phyloP scores from a whole-genome alignment of 371 early-diverging fungal genomes.

The Nematocida minor region DNA sequence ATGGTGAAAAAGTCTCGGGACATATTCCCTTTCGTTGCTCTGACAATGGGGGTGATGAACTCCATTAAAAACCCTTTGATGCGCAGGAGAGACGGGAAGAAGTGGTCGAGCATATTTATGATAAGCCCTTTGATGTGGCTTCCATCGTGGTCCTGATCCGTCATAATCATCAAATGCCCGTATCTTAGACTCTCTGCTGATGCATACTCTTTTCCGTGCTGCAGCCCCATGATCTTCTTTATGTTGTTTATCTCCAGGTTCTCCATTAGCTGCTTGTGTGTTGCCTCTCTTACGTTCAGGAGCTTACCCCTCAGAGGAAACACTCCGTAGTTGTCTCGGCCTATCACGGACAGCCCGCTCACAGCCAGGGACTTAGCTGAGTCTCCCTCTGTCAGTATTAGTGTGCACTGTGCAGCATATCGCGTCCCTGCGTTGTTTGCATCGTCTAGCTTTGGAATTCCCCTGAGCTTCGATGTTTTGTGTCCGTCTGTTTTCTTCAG shows the following conservation, averaged over 20 bases:
- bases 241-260: slow-evolving; percentile 83
- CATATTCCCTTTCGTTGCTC: slow-evolving; percentile 65
- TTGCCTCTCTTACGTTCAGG: slow-evolving; percentile 91
- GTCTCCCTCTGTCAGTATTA: slow-evolving; percentile 98
- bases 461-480: slow-evolving; percentile 69
- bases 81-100: slow-evolving; percentile 85
- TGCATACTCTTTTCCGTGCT: slow-evolving; percentile 77
- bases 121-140: slow-evolving; percentile 97
- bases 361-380: slow-evolving; percentile 94
- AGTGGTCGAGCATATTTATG: slow-evolving; percentile 92
- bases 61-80: slow-evolving; percentile 87
- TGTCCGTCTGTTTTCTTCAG: slow-evolving; percentile 86
- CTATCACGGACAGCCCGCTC: slow-evolving; percentile 81
- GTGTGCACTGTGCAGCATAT: slow-evolving; percentile 75
- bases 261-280: slow-evolving; percentile 71
- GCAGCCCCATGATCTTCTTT: slow-evolving; percentile 90
- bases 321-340: slow-evolving; percentile 87
- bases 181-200: slow-evolving; percentile 76
- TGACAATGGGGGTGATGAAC: slow-evolving; percentile 97
- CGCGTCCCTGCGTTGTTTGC: slow-evolving; percentile 86
- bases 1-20: slow-evolving; percentile 78
- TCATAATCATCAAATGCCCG: slow-evolving; percentile 97
- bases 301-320: slow-evolving; percentile 96
- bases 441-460: slow-evolving; percentile 90
- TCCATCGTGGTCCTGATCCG: slow-evolving; percentile 99